phyloP scores from a whole-genome alignment of 257 asterid species.

The Solanum arcanum region DNA sequence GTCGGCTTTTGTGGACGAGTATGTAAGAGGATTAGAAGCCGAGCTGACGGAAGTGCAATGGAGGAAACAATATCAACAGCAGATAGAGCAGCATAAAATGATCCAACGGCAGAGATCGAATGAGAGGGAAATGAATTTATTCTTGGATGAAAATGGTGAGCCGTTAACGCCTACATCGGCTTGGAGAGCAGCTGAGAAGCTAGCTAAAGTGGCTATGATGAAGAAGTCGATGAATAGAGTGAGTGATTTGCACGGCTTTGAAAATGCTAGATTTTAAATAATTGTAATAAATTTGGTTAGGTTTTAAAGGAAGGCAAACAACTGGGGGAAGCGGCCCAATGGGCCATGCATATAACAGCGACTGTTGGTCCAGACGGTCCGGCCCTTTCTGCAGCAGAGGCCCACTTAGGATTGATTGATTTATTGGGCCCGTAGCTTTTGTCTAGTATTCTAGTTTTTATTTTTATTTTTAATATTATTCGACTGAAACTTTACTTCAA shows the following conservation, averaged over 20 bases:
- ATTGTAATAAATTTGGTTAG: background rate
- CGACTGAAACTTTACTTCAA: background rate
- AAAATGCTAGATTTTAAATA: conserved; percentile 74
- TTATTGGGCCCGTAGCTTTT: conserved; percentile 7
- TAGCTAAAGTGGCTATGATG: conserved; percentile 38
- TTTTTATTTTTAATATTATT: background rate
- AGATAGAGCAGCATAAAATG: conserved; percentile 6
- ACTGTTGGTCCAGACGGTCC: conserved; percentile 16
- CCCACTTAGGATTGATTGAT: conserved; percentile 16
- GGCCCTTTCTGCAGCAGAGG: conserved; percentile 16
- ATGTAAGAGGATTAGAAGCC: conserved; percentile 39
- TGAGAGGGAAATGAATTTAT: conserved; percentile 24
- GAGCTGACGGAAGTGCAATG: conserved; percentile 64
- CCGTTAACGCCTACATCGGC: conserved; percentile 73
- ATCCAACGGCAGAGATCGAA: conserved; percentile 19
- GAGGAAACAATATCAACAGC: conserved; percentile 28
- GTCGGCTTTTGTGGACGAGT: conserved; percentile 34
- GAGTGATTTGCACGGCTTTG: conserved; percentile 79
- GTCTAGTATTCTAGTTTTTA: background rate
- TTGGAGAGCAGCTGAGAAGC: conserved; percentile 68
- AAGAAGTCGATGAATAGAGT: conserved; percentile 37
- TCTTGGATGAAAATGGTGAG: conserved; percentile 55
- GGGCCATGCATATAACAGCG: conserved; percentile 7
- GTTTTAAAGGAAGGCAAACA: background rate
- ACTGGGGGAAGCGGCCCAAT: background rate